Evolutionary conservation across 768 basidiomycete species (phyloP).

Genomic region (Collybia nuda): DNA sequence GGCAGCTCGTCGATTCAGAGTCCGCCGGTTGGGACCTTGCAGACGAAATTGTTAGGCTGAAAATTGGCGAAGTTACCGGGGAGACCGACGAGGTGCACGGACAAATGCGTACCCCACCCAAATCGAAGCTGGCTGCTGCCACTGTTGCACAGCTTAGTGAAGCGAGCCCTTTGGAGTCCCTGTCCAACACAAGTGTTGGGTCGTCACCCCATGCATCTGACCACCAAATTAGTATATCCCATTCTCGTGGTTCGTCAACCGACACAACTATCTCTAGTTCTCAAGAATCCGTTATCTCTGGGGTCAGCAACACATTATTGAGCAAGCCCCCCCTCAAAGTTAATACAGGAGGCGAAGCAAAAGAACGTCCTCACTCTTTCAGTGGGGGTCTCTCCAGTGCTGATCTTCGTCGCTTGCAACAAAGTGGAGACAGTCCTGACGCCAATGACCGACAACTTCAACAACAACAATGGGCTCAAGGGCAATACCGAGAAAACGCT

Average conservation of each 20-base stretch:
- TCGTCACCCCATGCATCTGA: conserved; percentile 73
- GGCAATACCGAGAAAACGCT: conserved; percentile 45
- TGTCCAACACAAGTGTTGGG: conserved; percentile 68
- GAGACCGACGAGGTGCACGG: conserved; percentile 51
- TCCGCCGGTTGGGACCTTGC: conserved; percentile 68
- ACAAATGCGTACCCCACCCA: conserved; percentile 68
- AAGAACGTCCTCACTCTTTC: conserved; percentile 81
- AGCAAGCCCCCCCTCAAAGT: conserved; percentile 56
- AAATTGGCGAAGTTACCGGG: conserved; percentile 54
- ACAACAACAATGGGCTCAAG: conserved; percentile 48
- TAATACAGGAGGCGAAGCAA: conserved; percentile 51
- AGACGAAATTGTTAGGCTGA: conserved; percentile 71
- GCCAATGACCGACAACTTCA: conserved; percentile 36
- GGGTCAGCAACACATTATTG: conserved; percentile 56
- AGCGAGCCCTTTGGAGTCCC: conserved; percentile 70
- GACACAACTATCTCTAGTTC: conserved; percentile 66
- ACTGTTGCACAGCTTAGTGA: conserved; percentile 59
- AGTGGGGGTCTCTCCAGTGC: conserved; percentile 75
- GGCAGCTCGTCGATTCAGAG: conserved; percentile 61
- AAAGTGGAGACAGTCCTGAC: conserved; percentile 50
- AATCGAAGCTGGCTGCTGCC: conserved; percentile 54
- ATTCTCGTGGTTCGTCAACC: conserved; percentile 83
- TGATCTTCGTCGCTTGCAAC: conserved; percentile 74
- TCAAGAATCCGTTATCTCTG: conserved; percentile 53
- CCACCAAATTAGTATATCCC: conserved; percentile 64